Evolutionary conservation across 2,329 filamentous ascomycete species (phyloP).

Genomic region (Exophiala viscosa): DNA sequence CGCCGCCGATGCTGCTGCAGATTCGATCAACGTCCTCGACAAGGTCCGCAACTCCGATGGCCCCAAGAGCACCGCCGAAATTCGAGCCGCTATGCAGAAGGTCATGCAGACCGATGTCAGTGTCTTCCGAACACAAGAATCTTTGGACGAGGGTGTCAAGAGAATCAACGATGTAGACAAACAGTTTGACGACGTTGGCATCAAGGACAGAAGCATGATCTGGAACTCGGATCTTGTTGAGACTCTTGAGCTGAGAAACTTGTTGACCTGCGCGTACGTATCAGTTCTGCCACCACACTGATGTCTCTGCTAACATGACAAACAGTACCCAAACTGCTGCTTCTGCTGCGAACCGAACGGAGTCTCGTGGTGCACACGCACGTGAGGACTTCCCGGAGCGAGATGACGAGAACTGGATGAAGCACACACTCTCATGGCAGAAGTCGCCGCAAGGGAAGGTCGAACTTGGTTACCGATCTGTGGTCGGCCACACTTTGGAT

Average conservation of each 20-base stretch:
- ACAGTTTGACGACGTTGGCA: slow-evolving; percentile 70
- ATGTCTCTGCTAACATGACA: slow-evolving; percentile 3
- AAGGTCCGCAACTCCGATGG: slow-evolving; percentile 72
- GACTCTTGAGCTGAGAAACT: slow-evolving; percentile 89
- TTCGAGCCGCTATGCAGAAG: slow-evolving; percentile 86
- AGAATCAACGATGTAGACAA: slow-evolving; percentile 76
- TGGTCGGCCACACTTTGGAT: slow-evolving; percentile 79
- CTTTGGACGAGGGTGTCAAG: slow-evolving; percentile 76
- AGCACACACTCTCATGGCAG: slow-evolving; percentile 97
- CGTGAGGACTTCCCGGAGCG: slow-evolving; percentile 95
- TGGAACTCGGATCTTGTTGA: slow-evolving; percentile 94
- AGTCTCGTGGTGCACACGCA: slow-evolving; percentile 94
- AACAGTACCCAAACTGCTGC: slow-evolving; percentile 70
- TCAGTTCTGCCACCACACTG: neutral
- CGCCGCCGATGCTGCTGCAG: slow-evolving; percentile 78
- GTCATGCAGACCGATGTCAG: slow-evolving; percentile 90
- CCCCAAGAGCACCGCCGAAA: slow-evolving; percentile 73
- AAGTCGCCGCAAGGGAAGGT: slow-evolving; percentile 84
- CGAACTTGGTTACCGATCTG: slow-evolving; percentile 79
- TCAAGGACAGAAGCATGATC: slow-evolving; percentile 94
- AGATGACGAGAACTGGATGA: slow-evolving; percentile 98
- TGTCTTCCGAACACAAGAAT: slow-evolving; percentile 83
- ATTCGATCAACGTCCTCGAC: slow-evolving; percentile 64
- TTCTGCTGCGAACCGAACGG: slow-evolving; percentile 88
- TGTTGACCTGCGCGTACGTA: slow-evolving; percentile 92